Conservation (phyloP, 2,329 filamentous ascomycete species). For the Colletotrichum godetiae region DNA sequence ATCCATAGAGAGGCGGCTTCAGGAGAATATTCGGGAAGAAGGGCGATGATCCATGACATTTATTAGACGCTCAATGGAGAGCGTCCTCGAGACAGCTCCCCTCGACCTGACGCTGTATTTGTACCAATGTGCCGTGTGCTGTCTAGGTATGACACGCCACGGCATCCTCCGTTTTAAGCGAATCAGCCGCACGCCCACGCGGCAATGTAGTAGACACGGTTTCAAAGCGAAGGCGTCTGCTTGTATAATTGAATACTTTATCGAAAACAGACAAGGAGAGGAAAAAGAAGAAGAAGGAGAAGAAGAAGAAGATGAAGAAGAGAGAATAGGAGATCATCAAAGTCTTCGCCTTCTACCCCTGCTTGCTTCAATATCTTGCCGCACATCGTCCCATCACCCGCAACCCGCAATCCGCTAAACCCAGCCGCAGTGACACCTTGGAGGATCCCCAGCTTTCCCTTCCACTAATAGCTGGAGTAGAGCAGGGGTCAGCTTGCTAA, state of each 20-base stretch:
- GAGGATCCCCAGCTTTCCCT: conserved; percentile 22
- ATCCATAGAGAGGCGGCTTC: conserved; percentile 48
- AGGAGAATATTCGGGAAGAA: conserved; percentile 52
- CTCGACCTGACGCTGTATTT: conserved; percentile 1
- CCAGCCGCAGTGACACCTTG: conserved; percentile 10
- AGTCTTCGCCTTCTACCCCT: conserved; percentile 2
- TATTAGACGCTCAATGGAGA: neutral
- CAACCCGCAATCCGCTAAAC: conserved; percentile 10
- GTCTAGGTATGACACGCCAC: neutral
- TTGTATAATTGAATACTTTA: neutral
- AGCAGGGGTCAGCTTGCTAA: conserved; percentile 34
- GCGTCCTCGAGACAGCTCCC: neutral
- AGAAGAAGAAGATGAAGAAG: neutral
- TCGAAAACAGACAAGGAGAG: neutral
- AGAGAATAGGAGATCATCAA: neutral
- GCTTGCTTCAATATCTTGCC: neutral
- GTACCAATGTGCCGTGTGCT: neutral
- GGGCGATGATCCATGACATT: conserved; percentile 22
- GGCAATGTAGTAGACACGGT: neutral
- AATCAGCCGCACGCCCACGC: neutral
- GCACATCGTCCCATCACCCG: neutral
- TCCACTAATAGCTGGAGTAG: neutral
- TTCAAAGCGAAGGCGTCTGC: conserved; percentile 15
- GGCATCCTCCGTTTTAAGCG: neutral
- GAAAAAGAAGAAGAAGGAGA: neutral